These are phyloP conservation scores for Cryptococcus sp. DNA, from an alignment of 1,284 basidiomycete species.

Conservation along the genomic window DNA sequence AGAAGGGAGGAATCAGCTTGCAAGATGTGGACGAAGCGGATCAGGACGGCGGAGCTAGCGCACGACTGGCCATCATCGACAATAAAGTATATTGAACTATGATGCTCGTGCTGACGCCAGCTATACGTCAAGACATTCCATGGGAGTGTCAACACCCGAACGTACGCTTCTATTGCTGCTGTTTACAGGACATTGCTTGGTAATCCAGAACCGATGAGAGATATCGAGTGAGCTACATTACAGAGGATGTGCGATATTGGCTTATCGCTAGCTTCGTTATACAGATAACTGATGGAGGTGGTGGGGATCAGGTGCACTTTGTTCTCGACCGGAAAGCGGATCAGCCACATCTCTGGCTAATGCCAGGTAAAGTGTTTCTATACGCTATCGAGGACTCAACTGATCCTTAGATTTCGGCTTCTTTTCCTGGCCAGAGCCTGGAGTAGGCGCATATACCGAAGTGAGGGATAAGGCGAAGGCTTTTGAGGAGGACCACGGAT, in stretches of 20 bases:
- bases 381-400: background rate
- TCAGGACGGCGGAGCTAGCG: constrained; percentile 23
- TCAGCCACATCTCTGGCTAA: constrained; percentile 31
- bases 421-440: constrained; percentile 44
- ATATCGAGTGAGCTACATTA: constrained; percentile 31
- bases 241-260: background rate
- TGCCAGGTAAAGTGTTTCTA: constrained; percentile 30
- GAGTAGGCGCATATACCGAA: constrained; percentile 33
- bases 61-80: constrained; percentile 36
- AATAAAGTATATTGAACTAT: constrained; percentile 28
- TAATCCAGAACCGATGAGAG: constrained; percentile 36
- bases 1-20: constrained; percentile 30
- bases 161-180: constrained; percentile 27
- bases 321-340: constrained; percentile 26
- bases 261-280: constrained; percentile 32
- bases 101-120: constrained; percentile 9
- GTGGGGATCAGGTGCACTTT: constrained; percentile 20
- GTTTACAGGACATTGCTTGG: constrained; percentile 34
- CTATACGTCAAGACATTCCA: constrained; percentile 40
- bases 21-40: constrained; percentile 38
- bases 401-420: constrained; percentile 37
- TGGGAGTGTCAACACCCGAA: constrained; percentile 28
- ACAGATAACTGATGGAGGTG: constrained; percentile 32
- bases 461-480: constrained; percentile 29
- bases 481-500: constrained; percentile 21